Evolutionary conservation across 2,329 filamentous ascomycete species (phyloP).

Genomic region (Epichloe typhina): DNA sequence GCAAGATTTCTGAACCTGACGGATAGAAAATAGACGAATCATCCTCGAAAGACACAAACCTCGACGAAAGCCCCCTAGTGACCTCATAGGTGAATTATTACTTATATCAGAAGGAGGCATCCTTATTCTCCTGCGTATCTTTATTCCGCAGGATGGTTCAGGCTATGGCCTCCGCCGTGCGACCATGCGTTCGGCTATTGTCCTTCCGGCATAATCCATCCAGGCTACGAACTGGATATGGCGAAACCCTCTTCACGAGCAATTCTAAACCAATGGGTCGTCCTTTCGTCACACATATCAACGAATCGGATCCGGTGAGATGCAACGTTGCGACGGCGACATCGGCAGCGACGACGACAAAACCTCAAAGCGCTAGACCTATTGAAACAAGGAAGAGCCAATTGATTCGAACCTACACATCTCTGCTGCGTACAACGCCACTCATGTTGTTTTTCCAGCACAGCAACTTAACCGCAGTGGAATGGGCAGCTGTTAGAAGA

Average conservation of each 20-base stretch:
- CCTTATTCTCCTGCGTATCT: neutral
- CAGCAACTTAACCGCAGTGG: conserved; percentile 55
- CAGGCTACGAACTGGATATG: neutral
- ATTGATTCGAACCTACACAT: conserved; percentile 73
- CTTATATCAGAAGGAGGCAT: neutral
- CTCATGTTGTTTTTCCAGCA: conserved; percentile 72
- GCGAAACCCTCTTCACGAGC: conserved; percentile 14
- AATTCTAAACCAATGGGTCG: conserved; percentile 1
- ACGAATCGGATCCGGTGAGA: conserved; percentile 19
- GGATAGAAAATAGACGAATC: neutral
- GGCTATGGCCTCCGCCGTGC: conserved; percentile 6
- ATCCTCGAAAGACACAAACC: neutral
- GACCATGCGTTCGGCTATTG: conserved; percentile 11
- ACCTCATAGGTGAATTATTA: neutral
- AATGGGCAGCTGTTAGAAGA: conserved; percentile 36
- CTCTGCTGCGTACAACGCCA: conserved; percentile 72
- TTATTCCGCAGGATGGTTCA: conserved; percentile 10
- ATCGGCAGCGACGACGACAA: conserved; percentile 28
- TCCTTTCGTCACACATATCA: neutral
- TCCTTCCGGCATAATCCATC: neutral
- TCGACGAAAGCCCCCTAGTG: neutral
- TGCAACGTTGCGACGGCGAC: conserved; percentile 39
- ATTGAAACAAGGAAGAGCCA: conserved; percentile 85
- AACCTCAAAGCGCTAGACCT: conserved; percentile 78
- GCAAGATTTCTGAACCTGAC: neutral